phyloP scores from a whole-genome alignment of 129 eudicot species.

The Chrysanthemum lavandulifolium region DNA sequence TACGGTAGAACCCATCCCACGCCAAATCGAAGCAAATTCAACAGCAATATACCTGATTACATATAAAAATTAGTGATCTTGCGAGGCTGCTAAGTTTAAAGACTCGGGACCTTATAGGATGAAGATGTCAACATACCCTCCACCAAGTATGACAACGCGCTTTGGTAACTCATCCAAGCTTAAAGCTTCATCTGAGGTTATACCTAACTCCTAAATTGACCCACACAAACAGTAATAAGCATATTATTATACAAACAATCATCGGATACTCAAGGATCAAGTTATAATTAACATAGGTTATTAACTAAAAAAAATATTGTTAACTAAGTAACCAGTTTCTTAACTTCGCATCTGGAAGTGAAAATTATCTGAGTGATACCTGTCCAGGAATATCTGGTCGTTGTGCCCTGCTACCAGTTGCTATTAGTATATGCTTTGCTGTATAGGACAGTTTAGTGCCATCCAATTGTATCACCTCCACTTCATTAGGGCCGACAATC shows the following conservation, averaged over 20 bases:
- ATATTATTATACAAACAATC: not conserved
- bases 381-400: slow-evolving; percentile 86
- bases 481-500: slow-evolving; percentile 88
- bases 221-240: not conserved
- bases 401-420: slow-evolving; percentile 94
- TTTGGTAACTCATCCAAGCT: slow-evolving; percentile 95
- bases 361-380: slow-evolving; percentile 29
- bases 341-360: slow-evolving; percentile 3
- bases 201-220: slow-evolving; percentile 68
- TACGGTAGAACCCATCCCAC: slow-evolving; percentile 92
- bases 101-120: not conserved
- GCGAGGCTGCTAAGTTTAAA: not conserved
- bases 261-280: not conserved
- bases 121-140: slow-evolving; percentile 56
- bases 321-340: not conserved
- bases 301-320: not conserved
- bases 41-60: slow-evolving; percentile 84
- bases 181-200: slow-evolving; percentile 97
- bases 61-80: slow-evolving; percentile 13
- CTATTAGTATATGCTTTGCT: slow-evolving; percentile 82
- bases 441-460: slow-evolving; percentile 71
- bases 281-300: not conserved
- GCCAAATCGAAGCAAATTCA: slow-evolving; percentile 99
- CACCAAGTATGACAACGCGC: slow-evolving; percentile 88
- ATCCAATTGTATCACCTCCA: slow-evolving; percentile 77